Conservation (phyloP, 306 rosid genomes). For the Hylodesmum podocarpum region DNA sequence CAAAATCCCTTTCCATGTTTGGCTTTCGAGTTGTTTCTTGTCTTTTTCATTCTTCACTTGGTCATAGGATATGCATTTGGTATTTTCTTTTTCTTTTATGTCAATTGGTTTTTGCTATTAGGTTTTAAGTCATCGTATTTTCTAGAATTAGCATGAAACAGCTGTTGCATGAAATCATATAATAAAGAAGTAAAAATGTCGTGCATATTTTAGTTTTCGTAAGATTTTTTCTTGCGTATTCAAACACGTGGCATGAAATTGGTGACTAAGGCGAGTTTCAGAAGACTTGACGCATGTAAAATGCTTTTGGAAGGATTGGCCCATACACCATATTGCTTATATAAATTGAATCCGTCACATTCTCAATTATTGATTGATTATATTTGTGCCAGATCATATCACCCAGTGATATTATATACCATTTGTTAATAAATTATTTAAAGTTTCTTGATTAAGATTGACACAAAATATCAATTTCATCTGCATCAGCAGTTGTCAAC, state of each 20-base stretch:
- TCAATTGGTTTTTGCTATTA: background rate
- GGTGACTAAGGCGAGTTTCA: background rate
- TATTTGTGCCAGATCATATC: background rate
- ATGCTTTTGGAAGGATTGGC: background rate
- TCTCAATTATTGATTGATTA: background rate
- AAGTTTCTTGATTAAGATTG: background rate
- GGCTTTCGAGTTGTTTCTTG: background rate
- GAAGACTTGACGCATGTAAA: background rate
- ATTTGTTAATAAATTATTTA: background rate
- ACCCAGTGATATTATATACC: background rate
- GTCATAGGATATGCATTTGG: background rate
- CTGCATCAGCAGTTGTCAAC: background rate
- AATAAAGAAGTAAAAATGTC: background rate
- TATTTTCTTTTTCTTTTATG: background rate
- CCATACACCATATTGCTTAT: background rate
- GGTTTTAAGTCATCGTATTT: background rate
- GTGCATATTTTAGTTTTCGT: background rate
- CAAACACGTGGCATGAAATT: constrained; percentile 2
- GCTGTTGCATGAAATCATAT: constrained; percentile 1
- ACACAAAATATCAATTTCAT: background rate
- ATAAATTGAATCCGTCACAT: background rate
- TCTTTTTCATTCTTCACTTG: background rate
- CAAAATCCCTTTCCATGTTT: background rate
- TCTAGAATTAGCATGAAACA: background rate
- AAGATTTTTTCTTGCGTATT: background rate